A percentile compares a stretch with the other conserved stretches of the same genome.
Evolutionary conservation across 345 rosid species (phyloP).

Genomic region (Populus nigra): DNA sequence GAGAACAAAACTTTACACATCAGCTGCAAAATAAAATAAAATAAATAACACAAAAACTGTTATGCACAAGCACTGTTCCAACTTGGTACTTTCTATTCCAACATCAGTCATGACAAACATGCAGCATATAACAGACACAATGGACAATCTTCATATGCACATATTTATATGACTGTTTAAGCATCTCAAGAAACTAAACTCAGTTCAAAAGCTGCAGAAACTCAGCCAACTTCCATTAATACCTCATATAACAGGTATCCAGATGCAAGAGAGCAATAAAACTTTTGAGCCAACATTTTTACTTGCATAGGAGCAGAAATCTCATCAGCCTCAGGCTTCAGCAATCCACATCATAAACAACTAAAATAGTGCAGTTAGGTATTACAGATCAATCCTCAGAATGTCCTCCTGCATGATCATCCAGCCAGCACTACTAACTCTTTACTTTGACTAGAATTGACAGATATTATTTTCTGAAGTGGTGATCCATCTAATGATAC

Average conservation of each 20-base stretch:
- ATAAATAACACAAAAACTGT: background rate
- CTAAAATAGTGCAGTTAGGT: background rate
- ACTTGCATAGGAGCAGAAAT: background rate
- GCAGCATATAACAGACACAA: background rate
- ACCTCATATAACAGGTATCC: background rate
- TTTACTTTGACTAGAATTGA: background rate
- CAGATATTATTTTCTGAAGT: background rate
- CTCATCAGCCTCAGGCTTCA: background rate
- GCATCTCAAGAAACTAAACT: conserved; percentile 4
- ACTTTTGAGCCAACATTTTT: background rate
- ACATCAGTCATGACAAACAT: background rate
- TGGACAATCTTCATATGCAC: background rate
- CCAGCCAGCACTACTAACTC: background rate
- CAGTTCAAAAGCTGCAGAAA: background rate
- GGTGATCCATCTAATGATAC: background rate
- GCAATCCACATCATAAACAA: background rate
- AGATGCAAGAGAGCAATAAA: background rate
- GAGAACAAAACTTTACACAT: background rate
- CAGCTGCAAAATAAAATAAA: background rate
- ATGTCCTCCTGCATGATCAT: background rate
- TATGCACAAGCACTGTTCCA: background rate
- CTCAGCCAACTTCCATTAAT: background rate
- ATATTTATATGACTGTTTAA: background rate
- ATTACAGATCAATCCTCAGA: background rate
- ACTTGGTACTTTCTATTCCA: background rate